phyloP scores from a whole-genome alignment of 495 filamentous ascomycete species.

The Letharia lupina region DNA sequence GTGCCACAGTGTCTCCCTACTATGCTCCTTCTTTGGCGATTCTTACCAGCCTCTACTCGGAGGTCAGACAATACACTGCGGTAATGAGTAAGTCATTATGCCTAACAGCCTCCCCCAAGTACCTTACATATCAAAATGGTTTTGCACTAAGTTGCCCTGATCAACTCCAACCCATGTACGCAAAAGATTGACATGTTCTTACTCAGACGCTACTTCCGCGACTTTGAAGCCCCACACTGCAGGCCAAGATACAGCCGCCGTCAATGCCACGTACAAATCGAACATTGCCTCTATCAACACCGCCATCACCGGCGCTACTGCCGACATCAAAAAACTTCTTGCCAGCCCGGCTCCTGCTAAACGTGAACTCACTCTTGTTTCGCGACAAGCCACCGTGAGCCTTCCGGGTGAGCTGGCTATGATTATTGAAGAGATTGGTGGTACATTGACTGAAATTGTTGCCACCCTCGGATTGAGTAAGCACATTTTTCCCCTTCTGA shows the following conservation, averaged over 20 bases:
- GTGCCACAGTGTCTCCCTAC: constrained; percentile 2
- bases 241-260: background rate
- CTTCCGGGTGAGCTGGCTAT: constrained; percentile 12
- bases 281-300: constrained; percentile 18
- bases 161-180: background rate
- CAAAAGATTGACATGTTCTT: background rate
- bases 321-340: background rate
- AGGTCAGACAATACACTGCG: constrained; percentile 15
- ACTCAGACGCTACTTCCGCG: constrained; percentile 13
- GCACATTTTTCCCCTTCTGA: background rate
- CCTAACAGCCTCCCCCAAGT: background rate
- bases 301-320: constrained; percentile 11
- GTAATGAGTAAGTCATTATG: constrained; percentile 6
- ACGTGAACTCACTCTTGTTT: constrained; percentile 6
- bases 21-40: constrained; percentile 11
- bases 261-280: constrained; percentile 6
- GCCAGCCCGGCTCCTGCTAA: background rate
- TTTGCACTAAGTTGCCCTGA: background rate
- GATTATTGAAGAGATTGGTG: constrained; percentile 15
- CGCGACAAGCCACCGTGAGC: constrained; percentile 5
- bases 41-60: constrained; percentile 4
- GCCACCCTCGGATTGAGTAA: constrained; percentile 20
- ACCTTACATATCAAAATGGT: background rate
- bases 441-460: constrained; percentile 18
- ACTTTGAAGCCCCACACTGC: background rate